Conservation (phyloP, 2,329 filamentous ascomycete genomes). For the Geoglossum cookeanum region DNA sequence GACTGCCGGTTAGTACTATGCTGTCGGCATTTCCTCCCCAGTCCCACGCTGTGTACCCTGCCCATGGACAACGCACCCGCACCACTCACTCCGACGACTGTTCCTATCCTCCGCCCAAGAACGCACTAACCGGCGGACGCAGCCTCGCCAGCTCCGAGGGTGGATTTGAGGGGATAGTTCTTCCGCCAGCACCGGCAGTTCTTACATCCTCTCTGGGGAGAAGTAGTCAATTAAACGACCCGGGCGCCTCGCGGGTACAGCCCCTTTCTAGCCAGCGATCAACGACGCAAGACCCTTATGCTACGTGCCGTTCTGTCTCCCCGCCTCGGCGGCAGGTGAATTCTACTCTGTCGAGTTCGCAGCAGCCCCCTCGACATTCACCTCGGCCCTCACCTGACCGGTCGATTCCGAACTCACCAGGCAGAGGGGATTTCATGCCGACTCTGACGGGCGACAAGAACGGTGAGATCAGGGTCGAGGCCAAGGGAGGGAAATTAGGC, state of each 20-base stretch:
- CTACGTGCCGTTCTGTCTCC: background rate
- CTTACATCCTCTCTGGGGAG: no score
- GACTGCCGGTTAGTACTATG: no score
- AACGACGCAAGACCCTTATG: background rate
- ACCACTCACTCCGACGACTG: no score
- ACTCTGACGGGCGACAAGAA: constrained; percentile 5
- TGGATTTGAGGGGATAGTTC: no score
- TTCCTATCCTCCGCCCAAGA: no score
- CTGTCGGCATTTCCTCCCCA: no score
- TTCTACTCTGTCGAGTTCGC: background rate
- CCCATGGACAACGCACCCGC: no score
- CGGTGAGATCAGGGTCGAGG: constrained; percentile 4
- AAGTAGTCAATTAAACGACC: background rate
- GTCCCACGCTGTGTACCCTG: no score
- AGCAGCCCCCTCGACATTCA: background rate
- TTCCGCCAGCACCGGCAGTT: no score
- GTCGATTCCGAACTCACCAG: constrained; percentile 4
- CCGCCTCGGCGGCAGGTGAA: no score
- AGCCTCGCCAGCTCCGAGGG: no score
- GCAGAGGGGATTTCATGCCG: constrained; percentile 1
- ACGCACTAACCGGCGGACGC: no score
- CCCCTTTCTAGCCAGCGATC: background rate
- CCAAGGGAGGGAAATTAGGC: constrained; percentile 17
- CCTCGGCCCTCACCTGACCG: background rate
- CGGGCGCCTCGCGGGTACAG: background rate